phyloP scores from a whole-genome alignment of 371 early-diverging fungal species.

The Rhizopus microsporus region DNA sequence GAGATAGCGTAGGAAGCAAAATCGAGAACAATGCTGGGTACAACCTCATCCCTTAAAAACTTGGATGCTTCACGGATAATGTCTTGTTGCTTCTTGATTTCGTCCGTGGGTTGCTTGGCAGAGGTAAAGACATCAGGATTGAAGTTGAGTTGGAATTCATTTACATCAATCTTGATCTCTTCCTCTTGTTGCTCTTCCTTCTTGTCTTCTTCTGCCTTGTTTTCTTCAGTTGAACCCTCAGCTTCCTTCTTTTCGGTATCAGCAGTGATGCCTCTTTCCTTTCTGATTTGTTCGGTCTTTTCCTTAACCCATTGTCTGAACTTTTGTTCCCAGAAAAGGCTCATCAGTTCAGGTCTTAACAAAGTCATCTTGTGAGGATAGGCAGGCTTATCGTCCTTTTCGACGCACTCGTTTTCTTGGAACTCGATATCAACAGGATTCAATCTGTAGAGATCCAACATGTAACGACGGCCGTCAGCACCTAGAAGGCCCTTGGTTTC shows the following conservation, averaged over 20 bases:
- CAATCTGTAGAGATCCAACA: slow-evolving; percentile 90
- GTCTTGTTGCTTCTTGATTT: slow-evolving; percentile 44
- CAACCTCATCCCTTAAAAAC: slow-evolving; percentile 70
- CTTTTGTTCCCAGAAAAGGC: slow-evolving; percentile 81
- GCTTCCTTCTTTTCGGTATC: slow-evolving; percentile 29
- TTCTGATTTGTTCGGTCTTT: slow-evolving; percentile 57
- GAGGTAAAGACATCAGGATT: slow-evolving; percentile 82
- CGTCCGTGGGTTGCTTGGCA: slow-evolving; percentile 39
- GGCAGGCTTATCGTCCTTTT: slow-evolving; percentile 50
- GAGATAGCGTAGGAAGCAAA: slow-evolving; percentile 72
- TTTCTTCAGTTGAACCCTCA: slow-evolving; percentile 9
- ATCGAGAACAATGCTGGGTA: slow-evolving; percentile 76
- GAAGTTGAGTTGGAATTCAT: slow-evolving; percentile 73
- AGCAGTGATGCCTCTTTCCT: slow-evolving; percentile 39
- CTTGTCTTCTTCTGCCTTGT: slow-evolving; percentile 29
- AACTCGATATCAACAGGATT: slow-evolving; percentile 91
- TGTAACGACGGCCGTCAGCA: slow-evolving; percentile 87
- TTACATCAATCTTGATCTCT: slow-evolving; percentile 55
- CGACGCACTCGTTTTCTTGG: slow-evolving; percentile 70
- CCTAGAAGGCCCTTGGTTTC: slow-evolving; percentile 94
- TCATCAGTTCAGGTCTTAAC: slow-evolving; percentile 87
- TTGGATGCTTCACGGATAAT: slow-evolving; percentile 76
- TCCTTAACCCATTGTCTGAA: slow-evolving; percentile 67
- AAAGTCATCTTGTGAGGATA: slow-evolving; percentile 91
- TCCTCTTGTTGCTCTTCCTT: slow-evolving; percentile 42